phyloP scores from a whole-genome alignment of 768 basidiomycete genomes.

The Strobilomyces echinocephalus region DNA sequence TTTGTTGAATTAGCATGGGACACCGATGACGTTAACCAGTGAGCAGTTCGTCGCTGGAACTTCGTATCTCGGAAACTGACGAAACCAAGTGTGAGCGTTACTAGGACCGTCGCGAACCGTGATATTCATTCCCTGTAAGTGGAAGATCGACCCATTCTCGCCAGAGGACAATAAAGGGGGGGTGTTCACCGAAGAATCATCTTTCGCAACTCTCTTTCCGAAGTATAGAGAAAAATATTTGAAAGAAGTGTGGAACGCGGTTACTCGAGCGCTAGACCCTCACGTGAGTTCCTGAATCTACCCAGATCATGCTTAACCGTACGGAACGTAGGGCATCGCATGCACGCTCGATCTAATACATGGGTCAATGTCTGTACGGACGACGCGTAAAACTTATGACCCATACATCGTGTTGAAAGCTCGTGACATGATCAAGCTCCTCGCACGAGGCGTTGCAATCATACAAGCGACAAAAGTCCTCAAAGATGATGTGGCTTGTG shows the following conservation, averaged over 20 bases:
- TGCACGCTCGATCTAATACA: slow-evolving; percentile 94
- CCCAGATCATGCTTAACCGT: neutral
- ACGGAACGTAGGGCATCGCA: slow-evolving; percentile 60
- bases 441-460: slow-evolving; percentile 86
- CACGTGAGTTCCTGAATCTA: slow-evolving; percentile 48
- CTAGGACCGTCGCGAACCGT: neutral
- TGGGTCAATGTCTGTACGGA: slow-evolving; percentile 95
- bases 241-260: slow-evolving; percentile 89
- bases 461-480: slow-evolving; percentile 85
- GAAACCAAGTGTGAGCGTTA: slow-evolving; percentile 40
- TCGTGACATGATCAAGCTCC: slow-evolving; percentile 90
- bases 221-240: slow-evolving; percentile 98
- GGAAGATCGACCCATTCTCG: slow-evolving; percentile 84
- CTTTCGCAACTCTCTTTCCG: slow-evolving; percentile 96
- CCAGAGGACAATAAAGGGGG: slow-evolving; percentile 74
- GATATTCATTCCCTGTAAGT: slow-evolving; percentile 42
- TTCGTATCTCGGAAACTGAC: slow-evolving; percentile 1
- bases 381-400: slow-evolving; percentile 95
- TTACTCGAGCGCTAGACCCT: slow-evolving; percentile 76
- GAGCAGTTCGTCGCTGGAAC: slow-evolving; percentile 34
- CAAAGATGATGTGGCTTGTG: slow-evolving; percentile 86
- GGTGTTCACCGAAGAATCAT: slow-evolving; percentile 90
- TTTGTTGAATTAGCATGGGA: slow-evolving; percentile 76
- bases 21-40: slow-evolving; percentile 98
- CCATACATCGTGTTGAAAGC: slow-evolving; percentile 96